These are phyloP conservation scores for Penicillium argentinense DNA, from an alignment of 495 filamentous ascomycete genomes.

Conservation along the genomic window DNA sequence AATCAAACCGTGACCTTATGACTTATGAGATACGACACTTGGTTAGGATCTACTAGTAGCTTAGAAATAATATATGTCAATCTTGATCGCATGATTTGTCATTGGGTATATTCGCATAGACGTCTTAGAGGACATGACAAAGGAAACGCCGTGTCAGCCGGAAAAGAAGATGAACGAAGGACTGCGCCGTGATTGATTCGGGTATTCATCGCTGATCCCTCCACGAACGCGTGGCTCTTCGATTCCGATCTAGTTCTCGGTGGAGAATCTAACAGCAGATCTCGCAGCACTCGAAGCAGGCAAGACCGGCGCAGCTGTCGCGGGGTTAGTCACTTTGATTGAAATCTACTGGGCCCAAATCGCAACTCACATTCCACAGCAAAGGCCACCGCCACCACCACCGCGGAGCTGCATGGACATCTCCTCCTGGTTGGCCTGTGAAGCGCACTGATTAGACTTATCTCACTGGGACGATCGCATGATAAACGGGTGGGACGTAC, in stretches of 20 bases:
- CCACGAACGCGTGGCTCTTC: not conserved
- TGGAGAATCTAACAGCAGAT: slow-evolving; percentile 39
- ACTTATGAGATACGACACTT: too few relatives aligned
- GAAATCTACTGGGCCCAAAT: not conserved
- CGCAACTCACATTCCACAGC: slow-evolving; percentile 45
- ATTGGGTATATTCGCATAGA: slow-evolving; percentile 19
- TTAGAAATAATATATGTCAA: not conserved
- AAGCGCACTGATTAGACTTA: slow-evolving; percentile 1
- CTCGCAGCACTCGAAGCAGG: slow-evolving; percentile 48
- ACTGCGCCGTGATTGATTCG: too few relatives aligned
- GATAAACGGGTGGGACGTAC: slow-evolving; percentile 18
- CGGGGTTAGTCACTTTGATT: slow-evolving; percentile 6
- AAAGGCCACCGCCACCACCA: slow-evolving; percentile 42
- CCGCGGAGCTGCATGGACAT: slow-evolving; percentile 43
- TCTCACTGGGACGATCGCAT: slow-evolving; percentile 3
- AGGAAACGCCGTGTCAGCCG: too few relatives aligned
- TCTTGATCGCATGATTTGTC: slow-evolving; percentile 7
- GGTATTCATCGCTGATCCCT: slow-evolving; percentile 2
- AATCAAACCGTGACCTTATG: too few relatives aligned
- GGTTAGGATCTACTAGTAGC: too few relatives aligned
- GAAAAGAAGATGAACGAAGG: too few relatives aligned
- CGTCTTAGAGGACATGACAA: too few relatives aligned
- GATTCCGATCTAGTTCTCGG: not conserved
- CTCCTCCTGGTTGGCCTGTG: slow-evolving; percentile 34
- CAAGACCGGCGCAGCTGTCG: slow-evolving; percentile 42